These are phyloP conservation scores for Leptographium procerum DNA, from an alignment of 2,329 filamentous ascomycete genomes.

Conservation along the genomic window DNA sequence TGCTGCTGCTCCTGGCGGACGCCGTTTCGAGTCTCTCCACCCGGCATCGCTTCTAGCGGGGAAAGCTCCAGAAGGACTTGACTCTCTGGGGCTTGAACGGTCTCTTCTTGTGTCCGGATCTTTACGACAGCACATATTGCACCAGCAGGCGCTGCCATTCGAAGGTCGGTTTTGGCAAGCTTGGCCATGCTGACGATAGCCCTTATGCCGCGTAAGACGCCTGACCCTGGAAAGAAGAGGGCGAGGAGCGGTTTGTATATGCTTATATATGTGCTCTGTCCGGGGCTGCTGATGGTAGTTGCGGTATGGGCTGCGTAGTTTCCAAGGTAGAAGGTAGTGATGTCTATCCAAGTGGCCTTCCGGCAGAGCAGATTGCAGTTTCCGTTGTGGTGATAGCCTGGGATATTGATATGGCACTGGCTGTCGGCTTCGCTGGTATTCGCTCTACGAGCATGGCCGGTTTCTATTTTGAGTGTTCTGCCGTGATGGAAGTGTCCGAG, in stretches of 20 bases:
- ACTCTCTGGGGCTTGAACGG: too few species aligned
- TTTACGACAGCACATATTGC: not conserved
- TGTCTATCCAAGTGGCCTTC: not conserved
- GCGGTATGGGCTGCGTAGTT: not conserved
- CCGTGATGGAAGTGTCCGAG: too few species aligned
- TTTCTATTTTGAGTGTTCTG: too few species aligned
- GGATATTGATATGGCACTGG: not conserved
- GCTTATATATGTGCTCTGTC: not conserved
- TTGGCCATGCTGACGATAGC: not conserved
- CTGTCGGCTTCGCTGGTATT: not conserved
- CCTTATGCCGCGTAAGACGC: not conserved
- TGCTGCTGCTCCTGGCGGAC: too few species aligned
- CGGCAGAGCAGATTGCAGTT: not conserved
- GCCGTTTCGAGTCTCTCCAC: too few species aligned
- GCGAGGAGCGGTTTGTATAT: not conserved
- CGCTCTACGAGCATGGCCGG: too few species aligned
- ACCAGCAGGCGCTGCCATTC: not conserved
- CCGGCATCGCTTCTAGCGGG: too few species aligned
- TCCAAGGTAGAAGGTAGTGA: not conserved
- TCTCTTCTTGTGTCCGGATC: not conserved
- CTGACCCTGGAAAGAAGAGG: not conserved
- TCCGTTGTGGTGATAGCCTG: not conserved
- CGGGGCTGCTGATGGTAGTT: not conserved
- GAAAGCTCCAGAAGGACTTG: too few species aligned
- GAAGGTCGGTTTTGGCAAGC: not conserved